Evolutionary conservation across 257 asterid genomes (phyloP).

Genomic region (Nicotiana otophora): DNA sequence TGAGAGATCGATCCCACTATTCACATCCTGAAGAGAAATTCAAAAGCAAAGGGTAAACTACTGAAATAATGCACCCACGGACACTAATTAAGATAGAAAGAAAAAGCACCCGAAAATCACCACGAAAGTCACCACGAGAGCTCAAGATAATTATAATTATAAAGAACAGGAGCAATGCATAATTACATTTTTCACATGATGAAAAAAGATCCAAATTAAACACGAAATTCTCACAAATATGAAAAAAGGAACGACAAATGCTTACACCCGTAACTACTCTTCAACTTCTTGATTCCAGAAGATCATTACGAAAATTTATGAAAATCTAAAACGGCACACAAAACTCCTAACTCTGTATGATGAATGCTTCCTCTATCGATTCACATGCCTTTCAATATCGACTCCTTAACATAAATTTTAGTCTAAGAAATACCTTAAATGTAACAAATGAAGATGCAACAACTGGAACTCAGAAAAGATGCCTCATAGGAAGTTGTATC

Average conservation of each 20-base stretch:
- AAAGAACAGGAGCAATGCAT: not conserved
- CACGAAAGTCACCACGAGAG: not conserved
- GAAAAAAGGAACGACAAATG: not conserved
- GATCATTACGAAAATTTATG: not conserved
- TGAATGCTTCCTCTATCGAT: not conserved
- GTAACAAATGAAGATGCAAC: not conserved
- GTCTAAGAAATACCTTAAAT: too few species aligned
- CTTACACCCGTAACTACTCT: not conserved
- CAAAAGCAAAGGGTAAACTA: not conserved
- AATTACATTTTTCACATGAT: not conserved
- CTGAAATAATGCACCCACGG: not conserved
- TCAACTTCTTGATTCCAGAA: not conserved
- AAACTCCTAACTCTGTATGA: not conserved
- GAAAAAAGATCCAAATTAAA: not conserved
- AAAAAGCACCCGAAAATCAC: not conserved
- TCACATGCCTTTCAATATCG: not conserved
- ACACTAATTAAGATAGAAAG: not conserved
- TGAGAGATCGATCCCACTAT: not conserved
- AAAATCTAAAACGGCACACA: not conserved
- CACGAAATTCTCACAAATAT: not conserved
- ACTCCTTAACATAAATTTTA: too few species aligned
- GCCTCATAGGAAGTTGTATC: too few species aligned
- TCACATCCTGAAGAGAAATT: not conserved
- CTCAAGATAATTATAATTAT: not conserved
- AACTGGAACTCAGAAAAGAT: too few species aligned